phyloP scores from a whole-genome alignment of 306 rosid genomes.

The Glycine tomentella region DNA sequence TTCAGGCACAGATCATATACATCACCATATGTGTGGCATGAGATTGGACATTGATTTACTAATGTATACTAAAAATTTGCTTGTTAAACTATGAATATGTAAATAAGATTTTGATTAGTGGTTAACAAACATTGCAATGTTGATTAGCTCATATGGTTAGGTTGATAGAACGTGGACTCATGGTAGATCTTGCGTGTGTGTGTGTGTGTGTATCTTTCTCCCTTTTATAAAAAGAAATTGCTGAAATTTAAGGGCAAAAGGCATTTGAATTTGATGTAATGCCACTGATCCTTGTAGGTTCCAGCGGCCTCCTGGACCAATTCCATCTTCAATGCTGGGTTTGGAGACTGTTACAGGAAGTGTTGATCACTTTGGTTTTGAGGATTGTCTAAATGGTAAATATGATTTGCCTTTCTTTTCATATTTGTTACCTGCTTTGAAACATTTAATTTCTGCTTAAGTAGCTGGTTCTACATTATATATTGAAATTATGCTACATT shows the following conservation, averaged over 20 bases:
- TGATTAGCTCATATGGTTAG: conserved; percentile 2
- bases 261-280: conserved; percentile 34
- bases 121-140: neutral
- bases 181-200: neutral
- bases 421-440: neutral
- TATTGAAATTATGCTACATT: conserved; percentile 18
- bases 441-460: conserved; percentile 6
- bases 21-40: neutral
- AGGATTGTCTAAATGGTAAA: conserved; percentile 77
- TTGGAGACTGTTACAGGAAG: conserved; percentile 79
- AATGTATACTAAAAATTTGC: neutral
- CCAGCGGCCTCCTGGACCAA: conserved; percentile 84
- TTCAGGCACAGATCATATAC: neutral
- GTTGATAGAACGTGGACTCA: neutral
- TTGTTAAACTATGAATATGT: conserved; percentile 14
- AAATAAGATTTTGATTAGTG: neutral
- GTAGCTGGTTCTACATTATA: neutral
- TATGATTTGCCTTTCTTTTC: conserved; percentile 12
- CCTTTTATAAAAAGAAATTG: neutral
- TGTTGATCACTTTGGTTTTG: conserved; percentile 75
- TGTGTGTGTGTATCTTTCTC: neutral
- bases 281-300: conserved; percentile 43
- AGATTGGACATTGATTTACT: neutral
- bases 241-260: neutral
- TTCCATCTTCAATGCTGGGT: conserved; percentile 89